phyloP scores from a whole-genome alignment of 768 basidiomycete species.

The Dentipellis fragilis region DNA sequence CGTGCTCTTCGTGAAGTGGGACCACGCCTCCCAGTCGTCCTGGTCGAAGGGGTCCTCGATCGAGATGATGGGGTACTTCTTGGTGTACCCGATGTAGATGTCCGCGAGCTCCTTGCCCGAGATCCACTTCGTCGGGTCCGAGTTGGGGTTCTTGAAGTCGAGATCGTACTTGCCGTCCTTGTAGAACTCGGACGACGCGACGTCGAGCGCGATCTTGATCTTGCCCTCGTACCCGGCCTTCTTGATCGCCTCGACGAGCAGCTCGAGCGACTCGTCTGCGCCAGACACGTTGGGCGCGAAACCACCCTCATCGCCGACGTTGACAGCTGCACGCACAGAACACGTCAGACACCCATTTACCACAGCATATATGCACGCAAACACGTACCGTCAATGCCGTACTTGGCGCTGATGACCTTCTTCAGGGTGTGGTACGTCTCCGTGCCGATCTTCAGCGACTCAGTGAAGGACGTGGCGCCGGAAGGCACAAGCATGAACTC shows the following conservation, averaged over 20 bases:
- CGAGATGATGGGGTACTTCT: conserved; percentile 94
- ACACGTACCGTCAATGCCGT: conserved; percentile 89
- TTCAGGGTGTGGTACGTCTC: conserved; percentile 98
- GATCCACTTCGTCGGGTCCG: conserved; percentile 95
- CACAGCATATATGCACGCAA: background rate
- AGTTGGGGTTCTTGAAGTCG: conserved; percentile 99
- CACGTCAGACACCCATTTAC: conserved; percentile 9
- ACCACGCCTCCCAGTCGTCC: conserved; percentile 99
- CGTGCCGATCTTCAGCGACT: conserved; percentile 97
- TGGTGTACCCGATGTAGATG: conserved; percentile 74
- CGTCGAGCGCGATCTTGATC: conserved; percentile 97
- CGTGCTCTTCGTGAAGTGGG: conserved; percentile 73
- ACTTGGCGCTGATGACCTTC: conserved; percentile 98
- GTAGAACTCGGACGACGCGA: conserved; percentile 99
- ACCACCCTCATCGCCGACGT: conserved; percentile 99
- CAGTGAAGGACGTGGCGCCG: conserved; percentile 83
- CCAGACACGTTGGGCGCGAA: conserved; percentile 98
- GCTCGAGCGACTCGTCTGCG: conserved; percentile 94
- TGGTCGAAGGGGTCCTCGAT: conserved; percentile 99
- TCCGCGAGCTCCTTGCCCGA: conserved; percentile 87
- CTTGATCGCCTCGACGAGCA: conserved; percentile 91
- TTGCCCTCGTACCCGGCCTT: conserved; percentile 98
- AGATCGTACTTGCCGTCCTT: conserved; percentile 99
- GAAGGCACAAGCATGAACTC: conserved; percentile 99
- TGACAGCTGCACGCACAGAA: conserved; percentile 56